Base-by-base conservation (phyloP, 306 rosid genomes). In the Abrus precatorius region DNA sequence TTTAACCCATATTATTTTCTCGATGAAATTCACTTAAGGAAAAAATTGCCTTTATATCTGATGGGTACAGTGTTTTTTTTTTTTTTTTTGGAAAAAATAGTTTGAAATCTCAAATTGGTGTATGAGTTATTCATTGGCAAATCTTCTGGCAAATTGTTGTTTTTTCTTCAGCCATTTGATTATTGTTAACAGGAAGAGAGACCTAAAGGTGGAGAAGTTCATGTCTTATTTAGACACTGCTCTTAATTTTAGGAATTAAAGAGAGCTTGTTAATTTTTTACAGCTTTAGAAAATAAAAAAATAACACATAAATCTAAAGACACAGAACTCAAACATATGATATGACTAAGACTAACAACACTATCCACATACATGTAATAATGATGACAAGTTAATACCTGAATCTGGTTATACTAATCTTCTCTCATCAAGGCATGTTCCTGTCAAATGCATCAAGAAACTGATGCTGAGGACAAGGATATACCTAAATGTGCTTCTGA, bases 141-240 rank as follows among this genome's bases (percentile, higher is more conserved):
- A 45, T 71, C 85, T 66, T 85, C 86, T 84, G 56, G 85, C 57
- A 56, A 72, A 77, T 53, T 54, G 63, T 80, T 71, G 43, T 48
- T 74, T 69, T 69, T 77, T 74, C 88, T 74, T 68, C 79, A 69
- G 60, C 81, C 62, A 41, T 68, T 79, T 83, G 77, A 77, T 82
- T 66, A 56, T 69, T 78, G 59, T 77, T 78, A 69, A 33, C 53
- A 59, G 59, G 47, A 53, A 49, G 71, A 70, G 34, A 59, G 54
- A 56, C 12, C 44, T 60, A 61, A 80, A 71, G 40, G 65, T 71
- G 38, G 60, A 71, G 66, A 61, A 45, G 64, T 45, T 57, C 40
- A 20, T 56, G 49, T 55, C 41, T 78, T 43, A 13, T 44, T 55
- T 13, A 32, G 61, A 68, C 82, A 55, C 60, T 45, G 68, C 27